Evolutionary conservation across 768 basidiomycete species (phyloP).

Genomic region (Suillus subluteus): DNA sequence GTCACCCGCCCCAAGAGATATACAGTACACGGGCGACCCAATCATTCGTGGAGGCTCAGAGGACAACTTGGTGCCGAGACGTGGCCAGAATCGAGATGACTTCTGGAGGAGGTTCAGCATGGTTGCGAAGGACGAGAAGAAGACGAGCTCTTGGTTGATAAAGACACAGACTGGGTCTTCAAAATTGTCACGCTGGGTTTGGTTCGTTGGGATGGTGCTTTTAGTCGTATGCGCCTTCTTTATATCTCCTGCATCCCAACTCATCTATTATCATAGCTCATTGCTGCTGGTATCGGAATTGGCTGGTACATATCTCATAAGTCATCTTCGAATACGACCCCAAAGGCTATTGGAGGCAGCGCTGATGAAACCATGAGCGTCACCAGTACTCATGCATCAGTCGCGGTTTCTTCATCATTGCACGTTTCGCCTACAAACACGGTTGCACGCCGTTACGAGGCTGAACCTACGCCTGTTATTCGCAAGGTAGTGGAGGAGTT

Average conservation of each 20-base stretch:
- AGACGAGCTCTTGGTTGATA: slow-evolving; percentile 64
- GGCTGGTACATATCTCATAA: slow-evolving; percentile 64
- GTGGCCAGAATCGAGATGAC: slow-evolving; percentile 78
- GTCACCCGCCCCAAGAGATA: slow-evolving; percentile 38
- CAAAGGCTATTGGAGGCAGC: slow-evolving; percentile 67
- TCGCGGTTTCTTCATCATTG: slow-evolving; percentile 18
- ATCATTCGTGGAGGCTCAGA: slow-evolving; percentile 75
- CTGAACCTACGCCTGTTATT: slow-evolving; percentile 19
- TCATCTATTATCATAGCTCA: slow-evolving; percentile 36
- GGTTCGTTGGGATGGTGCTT: slow-evolving; percentile 64
- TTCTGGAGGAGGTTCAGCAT: slow-evolving; percentile 89
- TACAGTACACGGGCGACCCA: slow-evolving; percentile 51
- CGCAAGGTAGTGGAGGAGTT: slow-evolving; percentile 9
- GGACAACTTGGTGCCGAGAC: slow-evolving; percentile 64
- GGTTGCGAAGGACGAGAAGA: slow-evolving; percentile 72
- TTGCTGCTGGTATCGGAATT: slow-evolving; percentile 59
- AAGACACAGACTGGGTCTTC: slow-evolving; percentile 59
- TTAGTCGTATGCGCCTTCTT: slow-evolving; percentile 47
- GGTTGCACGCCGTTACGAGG: slow-evolving; percentile 44
- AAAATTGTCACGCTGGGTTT: slow-evolving; percentile 69
- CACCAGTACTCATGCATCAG: slow-evolving; percentile 22
- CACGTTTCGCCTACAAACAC: slow-evolving; percentile 68
- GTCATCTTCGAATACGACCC: slow-evolving; percentile 49
- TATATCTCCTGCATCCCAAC: neutral
- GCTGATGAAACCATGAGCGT: slow-evolving; percentile 44